These are phyloP conservation scores for Trifolium fragiferum DNA, from an alignment of 306 rosid genomes.

Conservation along the genomic window DNA sequence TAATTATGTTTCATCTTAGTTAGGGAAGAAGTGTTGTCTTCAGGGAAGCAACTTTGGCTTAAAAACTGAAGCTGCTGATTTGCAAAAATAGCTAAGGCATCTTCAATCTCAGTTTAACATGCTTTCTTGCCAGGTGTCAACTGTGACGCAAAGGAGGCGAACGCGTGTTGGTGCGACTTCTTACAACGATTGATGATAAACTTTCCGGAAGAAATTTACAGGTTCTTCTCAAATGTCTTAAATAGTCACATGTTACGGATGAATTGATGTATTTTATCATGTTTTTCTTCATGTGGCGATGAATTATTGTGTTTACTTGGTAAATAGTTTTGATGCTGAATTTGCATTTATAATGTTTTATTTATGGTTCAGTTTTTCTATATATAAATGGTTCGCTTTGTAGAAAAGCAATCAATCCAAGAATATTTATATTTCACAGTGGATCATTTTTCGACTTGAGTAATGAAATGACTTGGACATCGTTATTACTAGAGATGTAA, in stretches of 20 bases:
- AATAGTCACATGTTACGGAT: neutral
- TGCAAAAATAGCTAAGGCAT: slow-evolving; percentile 74
- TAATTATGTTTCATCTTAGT: neutral
- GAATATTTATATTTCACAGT: slow-evolving; percentile 22
- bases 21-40: slow-evolving; percentile 13
- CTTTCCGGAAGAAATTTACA: slow-evolving; percentile 88
- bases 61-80: slow-evolving; percentile 77
- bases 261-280: neutral
- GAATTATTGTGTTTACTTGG: neutral
- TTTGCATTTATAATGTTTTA: slow-evolving; percentile 3
- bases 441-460: neutral
- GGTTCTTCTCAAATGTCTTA: slow-evolving; percentile 45
- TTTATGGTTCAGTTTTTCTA: slow-evolving; percentile 7
- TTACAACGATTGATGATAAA: slow-evolving; percentile 73
- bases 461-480: neutral
- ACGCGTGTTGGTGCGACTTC: slow-evolving; percentile 92
- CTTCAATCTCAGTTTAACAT: slow-evolving; percentile 82
- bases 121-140: slow-evolving; percentile 82
- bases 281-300: neutral
- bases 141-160: slow-evolving; percentile 88
- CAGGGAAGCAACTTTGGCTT: slow-evolving; percentile 81
- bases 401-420: slow-evolving; percentile 14
- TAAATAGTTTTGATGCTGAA: neutral
- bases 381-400: slow-evolving; percentile 17
- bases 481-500: slow-evolving; percentile 9